Percentiles rank a stretch among this genome's conserved stretches.
Conservation (phyloP, 192 early-diverging fungal genomes). For the Irineochytrium annulatum region DNA sequence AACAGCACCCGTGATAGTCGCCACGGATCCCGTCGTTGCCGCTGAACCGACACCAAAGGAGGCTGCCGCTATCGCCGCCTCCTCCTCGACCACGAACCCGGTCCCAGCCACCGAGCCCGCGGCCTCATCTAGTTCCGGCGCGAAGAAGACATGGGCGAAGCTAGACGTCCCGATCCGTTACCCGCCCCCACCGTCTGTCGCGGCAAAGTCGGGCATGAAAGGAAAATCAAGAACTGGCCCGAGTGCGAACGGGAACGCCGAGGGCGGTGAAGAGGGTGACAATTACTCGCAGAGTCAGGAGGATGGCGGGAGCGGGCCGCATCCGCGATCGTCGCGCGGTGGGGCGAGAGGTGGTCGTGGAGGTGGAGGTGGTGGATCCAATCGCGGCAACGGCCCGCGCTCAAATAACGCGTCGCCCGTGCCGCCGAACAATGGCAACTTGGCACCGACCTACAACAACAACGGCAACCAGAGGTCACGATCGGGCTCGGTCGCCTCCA, state of each 20-base stretch:
- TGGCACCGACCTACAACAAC: too few species aligned
- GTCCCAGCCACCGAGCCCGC: neutral
- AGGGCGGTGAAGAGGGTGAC: neutral
- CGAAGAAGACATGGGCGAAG: slow-evolving; percentile 33
- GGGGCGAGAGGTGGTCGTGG: slow-evolving; percentile 20
- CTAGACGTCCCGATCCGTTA: slow-evolving; percentile 40
- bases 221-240: neutral
- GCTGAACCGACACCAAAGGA: slow-evolving; percentile 4
- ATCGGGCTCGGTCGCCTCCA: too few species aligned
- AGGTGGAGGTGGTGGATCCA: neutral
- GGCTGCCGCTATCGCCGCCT: neutral
- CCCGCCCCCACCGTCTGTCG: slow-evolving; percentile 21
- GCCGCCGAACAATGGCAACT: too few species aligned
- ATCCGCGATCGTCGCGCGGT: slow-evolving; percentile 7
- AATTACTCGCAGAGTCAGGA: neutral
- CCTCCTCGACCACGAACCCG: neutral
- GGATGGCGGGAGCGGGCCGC: neutral
- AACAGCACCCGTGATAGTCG: too few species aligned
- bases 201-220: neutral
- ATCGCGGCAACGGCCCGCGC: neutral
- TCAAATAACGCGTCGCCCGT: too few species aligned
- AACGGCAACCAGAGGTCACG: too few species aligned
- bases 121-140: neutral
- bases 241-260: neutral
- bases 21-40: too few species aligned